These are phyloP conservation scores for Phlebiopsis gigantea DNA, from an alignment of 768 basidiomycete genomes.

Conservation along the genomic window DNA sequence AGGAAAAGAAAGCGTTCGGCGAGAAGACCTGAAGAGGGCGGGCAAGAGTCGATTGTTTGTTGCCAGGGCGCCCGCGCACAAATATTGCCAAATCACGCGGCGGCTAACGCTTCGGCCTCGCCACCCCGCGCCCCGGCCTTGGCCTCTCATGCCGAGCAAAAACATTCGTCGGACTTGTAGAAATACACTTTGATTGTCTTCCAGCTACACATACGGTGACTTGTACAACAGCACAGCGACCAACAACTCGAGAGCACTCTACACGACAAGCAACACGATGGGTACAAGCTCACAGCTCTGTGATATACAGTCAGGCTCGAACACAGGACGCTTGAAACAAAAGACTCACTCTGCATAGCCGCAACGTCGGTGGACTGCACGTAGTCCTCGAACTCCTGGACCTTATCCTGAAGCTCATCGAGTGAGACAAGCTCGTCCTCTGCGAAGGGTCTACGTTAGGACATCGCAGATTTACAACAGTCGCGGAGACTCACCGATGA, in stretches of 20 bases:
- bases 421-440: conserved; percentile 95
- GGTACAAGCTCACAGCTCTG: conserved; percentile 10
- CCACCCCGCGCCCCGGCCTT: background rate
- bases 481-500: conserved; percentile 34
- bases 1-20: conserved; percentile 6
- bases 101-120: conserved; percentile 1
- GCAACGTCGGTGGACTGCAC: conserved; percentile 89
- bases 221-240: conserved; percentile 1
- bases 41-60: conserved; percentile 5
- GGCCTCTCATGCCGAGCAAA: background rate
- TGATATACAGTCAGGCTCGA: too few species aligned
- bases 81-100: conserved; percentile 9
- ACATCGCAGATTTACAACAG: conserved; percentile 42
- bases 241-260: background rate
- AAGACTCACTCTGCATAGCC: conserved; percentile 82
- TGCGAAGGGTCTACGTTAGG: conserved; percentile 23
- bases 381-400: conserved; percentile 79
- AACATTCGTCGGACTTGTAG: background rate
- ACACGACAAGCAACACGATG: background rate
- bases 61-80: conserved; percentile 4
- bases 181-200: conserved; percentile 2
- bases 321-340: too few species aligned
- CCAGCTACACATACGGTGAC: background rate
- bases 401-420: conserved; percentile 90
- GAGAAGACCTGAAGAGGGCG: background rate